Evolutionary conservation across 495 filamentous ascomycete species (phyloP).

Genomic region (Aspergillus carlsbadensis): DNA sequence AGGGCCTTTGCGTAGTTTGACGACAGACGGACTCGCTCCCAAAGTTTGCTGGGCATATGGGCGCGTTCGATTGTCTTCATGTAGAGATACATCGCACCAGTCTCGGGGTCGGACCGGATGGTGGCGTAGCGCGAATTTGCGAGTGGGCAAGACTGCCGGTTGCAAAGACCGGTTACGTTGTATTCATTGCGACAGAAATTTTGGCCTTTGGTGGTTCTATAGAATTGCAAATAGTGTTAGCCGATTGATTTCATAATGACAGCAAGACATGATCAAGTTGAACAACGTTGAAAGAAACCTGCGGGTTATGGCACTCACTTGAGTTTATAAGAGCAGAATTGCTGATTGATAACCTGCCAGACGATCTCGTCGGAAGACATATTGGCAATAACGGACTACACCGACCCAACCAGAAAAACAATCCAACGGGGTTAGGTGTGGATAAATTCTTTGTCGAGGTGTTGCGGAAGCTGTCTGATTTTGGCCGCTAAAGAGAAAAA

Average conservation of each 20-base stretch:
- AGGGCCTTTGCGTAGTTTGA: conserved; percentile 87
- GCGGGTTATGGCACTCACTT: conserved; percentile 58
- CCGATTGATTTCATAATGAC: conserved; percentile 6
- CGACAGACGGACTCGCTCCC: conserved; percentile 91
- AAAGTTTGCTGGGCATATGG: conserved; percentile 88
- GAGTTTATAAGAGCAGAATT: conserved; percentile 95
- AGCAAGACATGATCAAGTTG: neutral
- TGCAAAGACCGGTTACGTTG: conserved; percentile 93
- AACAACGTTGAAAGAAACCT: neutral
- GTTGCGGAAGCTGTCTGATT: conserved; percentile 13
- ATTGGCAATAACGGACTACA: conserved; percentile 9
- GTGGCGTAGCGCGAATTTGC: conserved; percentile 97
- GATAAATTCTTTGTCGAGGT: conserved; percentile 17
- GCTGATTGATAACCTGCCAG: conserved; percentile 93
- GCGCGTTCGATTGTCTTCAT: conserved; percentile 93
- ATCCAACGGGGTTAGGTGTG: conserved; percentile 23
- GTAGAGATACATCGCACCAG: conserved; percentile 88
- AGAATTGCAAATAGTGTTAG: conserved; percentile 15
- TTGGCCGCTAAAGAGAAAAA: conserved; percentile 23
- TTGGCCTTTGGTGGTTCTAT: conserved; percentile 82
- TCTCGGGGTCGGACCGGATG: conserved; percentile 76
- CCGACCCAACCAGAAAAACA: conserved; percentile 1
- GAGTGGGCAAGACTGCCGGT: conserved; percentile 89
- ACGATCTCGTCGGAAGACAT: conserved; percentile 96
- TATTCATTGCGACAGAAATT: conserved; percentile 97